Conservation (phyloP, 768 basidiomycete species). For the Boletus subcaerulescens region DNA sequence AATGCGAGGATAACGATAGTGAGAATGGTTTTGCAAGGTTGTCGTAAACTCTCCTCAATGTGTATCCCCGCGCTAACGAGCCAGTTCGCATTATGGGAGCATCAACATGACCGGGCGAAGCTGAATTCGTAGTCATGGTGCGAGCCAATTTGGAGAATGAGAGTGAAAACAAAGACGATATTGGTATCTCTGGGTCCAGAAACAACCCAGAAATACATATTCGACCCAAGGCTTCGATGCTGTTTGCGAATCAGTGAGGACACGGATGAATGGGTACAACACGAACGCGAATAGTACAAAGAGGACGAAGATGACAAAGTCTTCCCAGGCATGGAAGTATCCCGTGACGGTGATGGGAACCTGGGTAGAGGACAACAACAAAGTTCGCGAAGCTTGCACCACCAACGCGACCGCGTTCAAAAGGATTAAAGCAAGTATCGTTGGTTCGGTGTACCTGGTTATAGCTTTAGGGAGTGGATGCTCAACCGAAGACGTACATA, state of each 20-base stretch:
- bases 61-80: slow-evolving; percentile 42
- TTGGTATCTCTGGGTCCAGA: slow-evolving; percentile 73
- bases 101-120: slow-evolving; percentile 24
- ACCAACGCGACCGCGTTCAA: slow-evolving; percentile 79
- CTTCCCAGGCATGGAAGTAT: slow-evolving; percentile 90
- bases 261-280: slow-evolving; percentile 24
- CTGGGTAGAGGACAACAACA: slow-evolving; percentile 47
- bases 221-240: slow-evolving; percentile 81
- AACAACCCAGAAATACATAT: slow-evolving; percentile 88
- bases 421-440: slow-evolving; percentile 79
- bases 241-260: slow-evolving; percentile 29
- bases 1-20: slow-evolving; percentile 30
- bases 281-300: slow-evolving; percentile 82
- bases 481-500: slow-evolving; percentile 39
- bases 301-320: slow-evolving; percentile 74
- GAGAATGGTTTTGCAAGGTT: slow-evolving; percentile 55
- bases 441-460: slow-evolving; percentile 79
- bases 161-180: slow-evolving; percentile 46
- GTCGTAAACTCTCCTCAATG: slow-evolving; percentile 42
- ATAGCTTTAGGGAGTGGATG: not conserved
- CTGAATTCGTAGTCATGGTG: slow-evolving; percentile 24
- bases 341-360: slow-evolving; percentile 51
- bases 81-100: slow-evolving; percentile 25
- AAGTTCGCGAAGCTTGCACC: slow-evolving; percentile 66
- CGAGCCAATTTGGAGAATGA: slow-evolving; percentile 27